Conservation (phyloP, 306 rosid genomes). For the Inga oerstediana region DNA sequence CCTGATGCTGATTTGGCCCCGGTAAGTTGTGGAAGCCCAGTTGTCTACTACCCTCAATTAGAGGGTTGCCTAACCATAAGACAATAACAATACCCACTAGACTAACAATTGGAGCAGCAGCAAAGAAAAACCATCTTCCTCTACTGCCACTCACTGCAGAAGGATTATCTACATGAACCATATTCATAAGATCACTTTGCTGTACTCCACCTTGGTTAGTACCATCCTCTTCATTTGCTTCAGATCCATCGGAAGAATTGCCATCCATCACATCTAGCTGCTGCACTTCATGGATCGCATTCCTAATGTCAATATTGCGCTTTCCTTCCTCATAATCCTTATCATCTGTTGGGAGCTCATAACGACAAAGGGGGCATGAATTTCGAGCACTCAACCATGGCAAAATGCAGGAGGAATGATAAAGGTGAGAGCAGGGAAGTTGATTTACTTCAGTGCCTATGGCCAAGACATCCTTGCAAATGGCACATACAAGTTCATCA, state of each 20-base stretch:
- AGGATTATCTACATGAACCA: slow-evolving; percentile 35
- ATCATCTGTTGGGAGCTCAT: slow-evolving; percentile 94
- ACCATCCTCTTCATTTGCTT: slow-evolving; percentile 45
- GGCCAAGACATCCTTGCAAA: slow-evolving; percentile 80
- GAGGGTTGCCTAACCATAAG: slow-evolving; percentile 82
- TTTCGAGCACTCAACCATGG: slow-evolving; percentile 92
- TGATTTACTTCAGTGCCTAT: slow-evolving; percentile 65
- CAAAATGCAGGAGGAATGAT: slow-evolving; percentile 81
- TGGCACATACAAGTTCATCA: slow-evolving; percentile 74
- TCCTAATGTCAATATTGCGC: slow-evolving; percentile 39
- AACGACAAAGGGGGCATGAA: slow-evolving; percentile 94
- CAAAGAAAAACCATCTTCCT: slow-evolving; percentile 80
- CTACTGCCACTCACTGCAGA: slow-evolving; percentile 50
- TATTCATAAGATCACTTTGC: slow-evolving; percentile 28
- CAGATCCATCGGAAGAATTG: slow-evolving; percentile 51
- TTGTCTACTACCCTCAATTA: slow-evolving; percentile 45
- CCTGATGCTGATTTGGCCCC: slow-evolving; percentile 43
- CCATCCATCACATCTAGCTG: slow-evolving; percentile 48
- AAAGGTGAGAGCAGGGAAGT: slow-evolving; percentile 91
- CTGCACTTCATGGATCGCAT: slow-evolving; percentile 44
- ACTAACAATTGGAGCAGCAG: slow-evolving; percentile 92
- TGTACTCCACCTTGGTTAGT: slow-evolving; percentile 36
- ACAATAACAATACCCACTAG: slow-evolving; percentile 82
- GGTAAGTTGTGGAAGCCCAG: slow-evolving; percentile 32
- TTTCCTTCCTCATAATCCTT: slow-evolving; percentile 84